These are phyloP conservation scores for Mycena rosella DNA, from an alignment of 768 basidiomycete genomes.

Conservation along the genomic window DNA sequence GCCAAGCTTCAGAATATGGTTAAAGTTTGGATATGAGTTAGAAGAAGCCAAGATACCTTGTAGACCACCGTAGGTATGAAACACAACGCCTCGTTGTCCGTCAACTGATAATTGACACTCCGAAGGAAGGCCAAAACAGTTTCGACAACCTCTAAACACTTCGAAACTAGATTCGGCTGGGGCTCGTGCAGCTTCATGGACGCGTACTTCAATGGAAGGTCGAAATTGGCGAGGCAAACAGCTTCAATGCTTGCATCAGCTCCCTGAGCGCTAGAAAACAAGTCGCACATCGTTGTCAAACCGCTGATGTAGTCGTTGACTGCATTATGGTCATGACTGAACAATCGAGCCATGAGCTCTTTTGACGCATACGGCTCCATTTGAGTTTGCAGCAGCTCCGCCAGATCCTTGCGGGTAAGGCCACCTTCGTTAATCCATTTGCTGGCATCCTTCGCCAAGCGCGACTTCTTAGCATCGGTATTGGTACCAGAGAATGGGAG, in stretches of 20 bases:
- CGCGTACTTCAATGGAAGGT: constrained; percentile 93
- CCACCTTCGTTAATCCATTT: constrained; percentile 92
- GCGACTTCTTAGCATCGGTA: constrained; percentile 71
- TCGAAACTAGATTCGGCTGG: constrained; percentile 88
- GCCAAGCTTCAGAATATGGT: constrained; percentile 75
- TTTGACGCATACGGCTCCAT: constrained; percentile 90
- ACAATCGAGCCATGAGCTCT: constrained; percentile 81
- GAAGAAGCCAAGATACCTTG: constrained; percentile 67
- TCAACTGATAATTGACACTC: constrained; percentile 78
- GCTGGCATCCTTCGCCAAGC: constrained; percentile 80
- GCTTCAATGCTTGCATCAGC: constrained; percentile 71
- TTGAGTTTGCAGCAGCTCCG: constrained; percentile 88
- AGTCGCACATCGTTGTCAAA: constrained; percentile 78
- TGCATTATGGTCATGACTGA: constrained; percentile 96
- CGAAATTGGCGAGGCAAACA: constrained; percentile 87
- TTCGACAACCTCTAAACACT: constrained; percentile 90
- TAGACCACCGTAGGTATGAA: constrained; percentile 91
- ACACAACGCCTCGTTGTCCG: constrained; percentile 87
- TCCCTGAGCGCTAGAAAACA: constrained; percentile 71
- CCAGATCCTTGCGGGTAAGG: constrained; percentile 86
- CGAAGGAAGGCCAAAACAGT: constrained; percentile 83
- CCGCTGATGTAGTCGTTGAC: constrained; percentile 93
- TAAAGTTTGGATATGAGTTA: background rate
- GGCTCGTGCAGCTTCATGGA: constrained; percentile 92
- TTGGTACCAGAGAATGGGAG: constrained; percentile 67